These are phyloP conservation scores for Sordariomycetes sp. DNA, from an alignment of 2,329 filamentous ascomycete genomes.

Conservation along the genomic window DNA sequence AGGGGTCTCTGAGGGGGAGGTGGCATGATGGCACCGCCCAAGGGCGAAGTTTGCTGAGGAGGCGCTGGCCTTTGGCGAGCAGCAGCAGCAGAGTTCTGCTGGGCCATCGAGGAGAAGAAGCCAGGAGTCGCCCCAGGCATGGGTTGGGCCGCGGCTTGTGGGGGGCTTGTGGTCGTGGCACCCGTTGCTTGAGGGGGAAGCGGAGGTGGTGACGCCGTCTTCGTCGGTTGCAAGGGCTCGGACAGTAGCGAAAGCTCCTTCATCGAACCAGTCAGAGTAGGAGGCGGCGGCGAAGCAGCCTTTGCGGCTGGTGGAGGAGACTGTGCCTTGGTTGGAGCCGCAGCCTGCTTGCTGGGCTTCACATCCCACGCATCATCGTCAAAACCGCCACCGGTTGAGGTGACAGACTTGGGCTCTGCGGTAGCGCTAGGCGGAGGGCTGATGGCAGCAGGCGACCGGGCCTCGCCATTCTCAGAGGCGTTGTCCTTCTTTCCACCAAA, in stretches of 20 bases:
- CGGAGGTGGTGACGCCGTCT: conserved; percentile 21
- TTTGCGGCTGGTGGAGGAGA: conserved; percentile 5
- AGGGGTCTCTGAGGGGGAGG: conserved; percentile 70
- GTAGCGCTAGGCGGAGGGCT: conserved; percentile 12
- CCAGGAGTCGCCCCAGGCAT: conserved; percentile 47
- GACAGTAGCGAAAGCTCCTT: conserved; percentile 46
- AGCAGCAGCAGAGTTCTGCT: too few relatives aligned
- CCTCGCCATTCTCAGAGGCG: conserved; percentile 10
- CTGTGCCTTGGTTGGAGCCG: conserved; percentile 5
- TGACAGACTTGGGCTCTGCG: conserved; percentile 11
- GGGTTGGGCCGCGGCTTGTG: conserved; percentile 20
- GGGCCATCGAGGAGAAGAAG: too few relatives aligned
- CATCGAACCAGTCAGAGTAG: conserved; percentile 58
- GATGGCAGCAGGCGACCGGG: conserved; percentile 9
- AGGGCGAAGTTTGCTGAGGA: conserved; percentile 53
- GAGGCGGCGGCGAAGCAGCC: conserved; percentile 20
- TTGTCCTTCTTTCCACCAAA: conserved; percentile 53
- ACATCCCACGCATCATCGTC: conserved; percentile 98
- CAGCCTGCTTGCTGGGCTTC: conserved; percentile 62
- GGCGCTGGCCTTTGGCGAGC: conserved; percentile 61
- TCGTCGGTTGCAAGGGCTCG: conserved; percentile 43
- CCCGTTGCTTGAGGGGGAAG: conserved; percentile 16
- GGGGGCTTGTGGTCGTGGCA: conserved; percentile 6
- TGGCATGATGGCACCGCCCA: conserved; percentile 59
- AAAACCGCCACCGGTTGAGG: conserved; percentile 47